Percentiles rank a stretch among this genome's conserved stretches.
phyloP scores from a whole-genome alignment of 805 yeast species.

The Pichia sporocuriosa region DNA sequence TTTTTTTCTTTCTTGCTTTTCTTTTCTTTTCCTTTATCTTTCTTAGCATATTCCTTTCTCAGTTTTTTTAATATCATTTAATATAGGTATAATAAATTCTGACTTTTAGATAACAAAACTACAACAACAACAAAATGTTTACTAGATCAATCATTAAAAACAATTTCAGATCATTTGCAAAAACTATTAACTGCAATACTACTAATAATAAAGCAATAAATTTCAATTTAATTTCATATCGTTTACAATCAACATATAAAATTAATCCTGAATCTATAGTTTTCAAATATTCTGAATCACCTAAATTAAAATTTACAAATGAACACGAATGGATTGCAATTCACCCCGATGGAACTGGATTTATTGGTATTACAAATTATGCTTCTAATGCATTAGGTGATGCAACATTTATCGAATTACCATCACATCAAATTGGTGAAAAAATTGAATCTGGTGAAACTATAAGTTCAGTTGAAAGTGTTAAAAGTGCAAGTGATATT shows the following conservation, averaged over 20 bases:
- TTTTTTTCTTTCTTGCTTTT: neutral
- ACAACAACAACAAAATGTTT: slow-evolving; percentile 9
- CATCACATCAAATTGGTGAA: slow-evolving; percentile 36
- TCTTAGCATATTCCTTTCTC: too few species aligned
- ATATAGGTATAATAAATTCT: too few species aligned
- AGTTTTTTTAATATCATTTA: too few species aligned
- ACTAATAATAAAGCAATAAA: too few species aligned
- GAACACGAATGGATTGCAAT: slow-evolving; percentile 96
- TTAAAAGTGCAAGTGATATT: slow-evolving; percentile 89
- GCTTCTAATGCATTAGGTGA: slow-evolving; percentile 97
- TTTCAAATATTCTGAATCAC: slow-evolving; percentile 33
- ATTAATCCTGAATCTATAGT: slow-evolving; percentile 28
- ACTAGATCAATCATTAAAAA: slow-evolving; percentile 10
- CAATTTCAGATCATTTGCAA: slow-evolving; percentile 8
- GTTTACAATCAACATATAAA: slow-evolving; percentile 19
- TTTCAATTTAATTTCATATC: too few species aligned
- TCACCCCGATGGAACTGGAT: slow-evolving; percentile 75
- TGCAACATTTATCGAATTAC: slow-evolving; percentile 89
- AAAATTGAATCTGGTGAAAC: slow-evolving; percentile 63
- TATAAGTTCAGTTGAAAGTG: slow-evolving; percentile 90
- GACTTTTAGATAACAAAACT: neutral
- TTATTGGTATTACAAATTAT: slow-evolving; percentile 85
- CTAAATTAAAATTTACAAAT: slow-evolving; percentile 60
- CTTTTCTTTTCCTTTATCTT: neutral
- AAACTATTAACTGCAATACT: too few species aligned